phyloP scores from a whole-genome alignment of 176 grass and related monocot genomes.

The Phragmites australis region DNA sequence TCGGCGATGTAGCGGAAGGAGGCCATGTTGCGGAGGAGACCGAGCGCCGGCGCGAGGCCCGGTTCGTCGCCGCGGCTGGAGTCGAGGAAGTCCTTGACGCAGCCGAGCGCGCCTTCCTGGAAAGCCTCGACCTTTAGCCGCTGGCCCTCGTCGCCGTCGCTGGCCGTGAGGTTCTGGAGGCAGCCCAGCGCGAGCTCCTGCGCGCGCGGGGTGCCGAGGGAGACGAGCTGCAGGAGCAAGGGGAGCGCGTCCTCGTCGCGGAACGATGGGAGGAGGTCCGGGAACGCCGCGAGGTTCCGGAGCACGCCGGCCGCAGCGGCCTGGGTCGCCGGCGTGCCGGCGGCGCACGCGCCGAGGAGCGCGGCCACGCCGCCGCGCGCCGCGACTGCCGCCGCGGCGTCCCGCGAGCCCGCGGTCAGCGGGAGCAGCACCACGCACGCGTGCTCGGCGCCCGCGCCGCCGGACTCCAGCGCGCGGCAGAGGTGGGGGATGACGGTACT shows the following conservation, averaged over 20 bases:
- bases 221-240: conserved; percentile 55
- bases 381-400: conserved; percentile 49
- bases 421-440: conserved; percentile 57
- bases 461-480: conserved; percentile 50
- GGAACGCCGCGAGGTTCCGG: conserved; percentile 52
- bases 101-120: conserved; percentile 74
- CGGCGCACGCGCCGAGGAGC: conserved; percentile 59
- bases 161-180: conserved; percentile 63
- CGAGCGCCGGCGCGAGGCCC: conserved; percentile 61
- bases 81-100: conserved; percentile 70
- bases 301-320: conserved; percentile 69
- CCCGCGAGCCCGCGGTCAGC: conserved; percentile 52
- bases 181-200: conserved; percentile 67
- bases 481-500: conserved; percentile 46
- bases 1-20: conserved; percentile 82
- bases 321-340: conserved; percentile 65
- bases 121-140: conserved; percentile 66
- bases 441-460: conserved; percentile 32
- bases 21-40: conserved; percentile 68
- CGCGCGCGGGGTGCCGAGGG: conserved; percentile 63
- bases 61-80: conserved; percentile 38
- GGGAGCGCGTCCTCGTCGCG: conserved; percentile 62
- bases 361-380: conserved; percentile 70
- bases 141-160: conserved; percentile 56
- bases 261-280: conserved; percentile 59